A percentile compares a stretch with the other conserved stretches of the same genome.
These are phyloP conservation scores for Exutisphaerella laricina DNA, from an alignment of 2,329 filamentous ascomycete genomes.

Conservation along the genomic window DNA sequence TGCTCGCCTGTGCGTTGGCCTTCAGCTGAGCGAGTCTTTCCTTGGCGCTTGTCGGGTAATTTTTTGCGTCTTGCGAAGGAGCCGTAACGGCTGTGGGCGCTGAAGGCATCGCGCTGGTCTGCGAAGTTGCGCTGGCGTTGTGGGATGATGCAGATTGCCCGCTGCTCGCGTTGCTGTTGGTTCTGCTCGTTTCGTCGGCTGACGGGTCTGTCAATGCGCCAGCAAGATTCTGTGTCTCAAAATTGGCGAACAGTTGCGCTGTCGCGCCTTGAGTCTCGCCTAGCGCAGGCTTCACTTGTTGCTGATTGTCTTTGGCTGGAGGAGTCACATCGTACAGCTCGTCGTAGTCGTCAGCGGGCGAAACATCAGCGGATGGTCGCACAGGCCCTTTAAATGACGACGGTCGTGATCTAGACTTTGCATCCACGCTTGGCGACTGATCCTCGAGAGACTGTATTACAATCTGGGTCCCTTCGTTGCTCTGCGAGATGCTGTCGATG, in stretches of 20 bases:
- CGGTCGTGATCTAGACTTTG: too few species aligned
- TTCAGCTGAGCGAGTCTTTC: background rate
- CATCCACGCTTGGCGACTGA: background rate
- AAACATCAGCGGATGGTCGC: background rate
- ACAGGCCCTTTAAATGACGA: background rate
- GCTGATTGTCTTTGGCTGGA: too few species aligned
- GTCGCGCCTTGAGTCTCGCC: background rate
- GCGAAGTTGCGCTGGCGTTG: conserved; percentile 4
- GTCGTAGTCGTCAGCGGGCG: background rate
- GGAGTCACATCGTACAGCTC: conserved; percentile 4
- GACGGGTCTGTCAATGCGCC: background rate
- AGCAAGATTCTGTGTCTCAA: background rate
- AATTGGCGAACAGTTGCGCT: background rate
- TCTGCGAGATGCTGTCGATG: background rate
- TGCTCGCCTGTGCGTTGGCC: too few species aligned
- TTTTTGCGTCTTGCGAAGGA: too few species aligned
- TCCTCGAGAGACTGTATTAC: conserved; percentile 1
- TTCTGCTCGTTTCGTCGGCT: background rate
- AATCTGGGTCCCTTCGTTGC: background rate
- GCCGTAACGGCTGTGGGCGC: too few species aligned
- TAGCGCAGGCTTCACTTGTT: background rate
- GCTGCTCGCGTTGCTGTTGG: background rate
- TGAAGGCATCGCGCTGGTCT: conserved; percentile 8
- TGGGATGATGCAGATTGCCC: background rate
- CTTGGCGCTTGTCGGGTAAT: too few species aligned